A percentile compares a stretch with the other conserved stretches of the same genome.
These are phyloP conservation scores for Phytophthora ramorum DNA, from an alignment of 352 stramenopile species.

Conservation along the genomic window DNA sequence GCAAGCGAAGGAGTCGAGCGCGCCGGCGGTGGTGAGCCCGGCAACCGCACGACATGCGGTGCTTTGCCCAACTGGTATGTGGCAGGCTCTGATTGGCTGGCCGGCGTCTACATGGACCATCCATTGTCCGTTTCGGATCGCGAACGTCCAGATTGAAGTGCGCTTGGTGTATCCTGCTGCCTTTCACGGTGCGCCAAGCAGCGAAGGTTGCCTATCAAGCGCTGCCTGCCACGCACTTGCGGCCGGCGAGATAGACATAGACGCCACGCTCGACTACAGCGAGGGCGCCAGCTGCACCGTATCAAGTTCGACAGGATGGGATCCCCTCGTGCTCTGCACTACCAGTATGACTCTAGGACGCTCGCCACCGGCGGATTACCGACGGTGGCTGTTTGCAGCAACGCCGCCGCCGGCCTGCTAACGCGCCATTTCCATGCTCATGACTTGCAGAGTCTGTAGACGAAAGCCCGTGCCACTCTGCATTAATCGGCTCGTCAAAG, in stretches of 20 bases:
- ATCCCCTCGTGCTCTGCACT: conserved; percentile 19
- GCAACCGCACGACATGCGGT: conserved; percentile 3
- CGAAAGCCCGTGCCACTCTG: background rate
- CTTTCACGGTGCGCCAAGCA: background rate
- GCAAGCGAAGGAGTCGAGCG: conserved; percentile 16
- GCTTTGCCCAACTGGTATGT: conserved; percentile 19
- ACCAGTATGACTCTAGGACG: too few relatives aligned
- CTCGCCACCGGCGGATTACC: conserved; percentile 1
- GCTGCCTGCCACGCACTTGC: conserved; percentile 18
- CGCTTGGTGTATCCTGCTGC: conserved; percentile 9
- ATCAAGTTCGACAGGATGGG: conserved; percentile 27
- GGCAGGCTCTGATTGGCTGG: conserved; percentile 32
- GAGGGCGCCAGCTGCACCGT: conserved; percentile 4
- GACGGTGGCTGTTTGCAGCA: conserved; percentile 1
- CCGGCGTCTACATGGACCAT: conserved; percentile 15
- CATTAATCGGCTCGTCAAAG: background rate
- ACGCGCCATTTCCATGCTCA: background rate
- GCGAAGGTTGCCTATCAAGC: background rate
- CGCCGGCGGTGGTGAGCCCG: conserved; percentile 1
- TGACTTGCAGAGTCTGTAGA: background rate
- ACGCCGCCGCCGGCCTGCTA: background rate
- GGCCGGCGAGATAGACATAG: conserved; percentile 13
- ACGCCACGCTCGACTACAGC: conserved; percentile 17
- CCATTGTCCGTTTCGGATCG: conserved; percentile 10
- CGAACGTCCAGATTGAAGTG: conserved; percentile 26